These are phyloP conservation scores for Sarocladiaceae sp. DNA, from an alignment of 2,329 filamentous ascomycete genomes.

Conservation along the genomic window DNA sequence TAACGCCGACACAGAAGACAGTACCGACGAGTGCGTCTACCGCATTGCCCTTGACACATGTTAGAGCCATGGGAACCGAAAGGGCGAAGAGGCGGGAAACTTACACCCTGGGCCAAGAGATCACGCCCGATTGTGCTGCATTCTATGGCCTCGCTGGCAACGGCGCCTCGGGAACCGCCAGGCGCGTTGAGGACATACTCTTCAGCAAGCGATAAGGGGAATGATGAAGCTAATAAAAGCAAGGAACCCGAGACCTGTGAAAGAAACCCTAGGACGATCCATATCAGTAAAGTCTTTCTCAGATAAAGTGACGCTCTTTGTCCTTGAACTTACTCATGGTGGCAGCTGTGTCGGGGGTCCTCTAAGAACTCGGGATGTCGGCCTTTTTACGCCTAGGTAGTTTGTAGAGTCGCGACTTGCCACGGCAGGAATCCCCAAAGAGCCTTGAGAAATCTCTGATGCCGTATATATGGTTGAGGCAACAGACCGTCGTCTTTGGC, in stretches of 20 bases:
- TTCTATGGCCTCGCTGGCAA: conserved; percentile 62
- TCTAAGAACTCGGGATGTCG: too few species aligned
- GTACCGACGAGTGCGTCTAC: conserved; percentile 71
- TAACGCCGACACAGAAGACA: conserved; percentile 67
- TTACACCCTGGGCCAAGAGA: conserved; percentile 47
- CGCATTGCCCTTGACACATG: conserved; percentile 69
- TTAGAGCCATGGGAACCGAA: neutral
- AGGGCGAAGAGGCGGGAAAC: conserved; percentile 15
- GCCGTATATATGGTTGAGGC: too few species aligned
- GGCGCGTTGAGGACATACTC: conserved; percentile 2
- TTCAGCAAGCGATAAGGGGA: neutral
- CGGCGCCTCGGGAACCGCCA: conserved; percentile 45
- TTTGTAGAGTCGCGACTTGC: too few species aligned
- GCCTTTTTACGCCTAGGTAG: too few species aligned
- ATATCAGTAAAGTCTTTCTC: too few species aligned
- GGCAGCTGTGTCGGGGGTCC: neutral
- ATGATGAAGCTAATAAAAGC: neutral
- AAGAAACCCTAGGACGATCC: too few species aligned
- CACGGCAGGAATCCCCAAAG: too few species aligned
- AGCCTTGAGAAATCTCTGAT: too few species aligned
- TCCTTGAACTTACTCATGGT: neutral
- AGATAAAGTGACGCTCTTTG: too few species aligned
- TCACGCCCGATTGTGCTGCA: conserved; percentile 65
- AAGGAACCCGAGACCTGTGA: too few species aligned
- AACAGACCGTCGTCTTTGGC: too few species aligned